Percentiles rank a stretch among this genome's conserved stretches.
phyloP scores from a whole-genome alignment of 164 flowering plant genomes.

The Santalum album region DNA sequence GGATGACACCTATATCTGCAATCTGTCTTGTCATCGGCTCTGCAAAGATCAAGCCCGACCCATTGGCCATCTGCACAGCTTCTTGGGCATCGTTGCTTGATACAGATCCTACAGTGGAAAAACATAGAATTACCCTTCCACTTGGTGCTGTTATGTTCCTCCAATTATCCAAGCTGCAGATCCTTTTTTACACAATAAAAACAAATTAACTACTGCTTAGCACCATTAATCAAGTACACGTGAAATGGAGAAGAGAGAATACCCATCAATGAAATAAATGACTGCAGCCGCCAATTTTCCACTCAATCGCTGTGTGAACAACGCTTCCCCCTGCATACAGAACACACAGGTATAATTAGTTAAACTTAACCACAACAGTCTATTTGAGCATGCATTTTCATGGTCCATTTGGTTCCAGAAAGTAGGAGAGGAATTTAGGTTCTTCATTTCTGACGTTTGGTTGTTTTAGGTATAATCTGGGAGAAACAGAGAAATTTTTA shows the following conservation, averaged over 20 bases:
- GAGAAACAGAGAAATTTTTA: too few relatives aligned
- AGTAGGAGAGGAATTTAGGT: too few relatives aligned
- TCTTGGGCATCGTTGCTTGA: neutral
- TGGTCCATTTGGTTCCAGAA: too few relatives aligned
- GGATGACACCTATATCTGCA: neutral
- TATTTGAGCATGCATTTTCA: too few relatives aligned
- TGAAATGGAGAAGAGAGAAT: slow-evolving; percentile 2
- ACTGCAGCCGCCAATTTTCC: slow-evolving; percentile 24
- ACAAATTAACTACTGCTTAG: neutral
- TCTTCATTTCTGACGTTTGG: too few relatives aligned
- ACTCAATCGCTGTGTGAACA: slow-evolving; percentile 20
- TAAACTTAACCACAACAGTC: too few relatives aligned
- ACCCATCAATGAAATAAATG: slow-evolving; percentile 34
- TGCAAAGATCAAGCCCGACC: neutral
- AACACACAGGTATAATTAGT: neutral
- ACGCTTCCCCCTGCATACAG: slow-evolving; percentile 39
- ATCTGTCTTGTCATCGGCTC: neutral
- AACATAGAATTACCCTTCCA: neutral
- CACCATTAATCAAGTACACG: neutral
- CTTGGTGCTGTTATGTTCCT: neutral
- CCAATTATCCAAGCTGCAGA: neutral
- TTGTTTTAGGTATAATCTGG: too few relatives aligned
- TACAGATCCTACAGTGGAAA: neutral
- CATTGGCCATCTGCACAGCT: neutral
- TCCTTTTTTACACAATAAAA: neutral